Base-by-base conservation (phyloP, 768 basidiomycete species). In the Pisolithus albus region DNA sequence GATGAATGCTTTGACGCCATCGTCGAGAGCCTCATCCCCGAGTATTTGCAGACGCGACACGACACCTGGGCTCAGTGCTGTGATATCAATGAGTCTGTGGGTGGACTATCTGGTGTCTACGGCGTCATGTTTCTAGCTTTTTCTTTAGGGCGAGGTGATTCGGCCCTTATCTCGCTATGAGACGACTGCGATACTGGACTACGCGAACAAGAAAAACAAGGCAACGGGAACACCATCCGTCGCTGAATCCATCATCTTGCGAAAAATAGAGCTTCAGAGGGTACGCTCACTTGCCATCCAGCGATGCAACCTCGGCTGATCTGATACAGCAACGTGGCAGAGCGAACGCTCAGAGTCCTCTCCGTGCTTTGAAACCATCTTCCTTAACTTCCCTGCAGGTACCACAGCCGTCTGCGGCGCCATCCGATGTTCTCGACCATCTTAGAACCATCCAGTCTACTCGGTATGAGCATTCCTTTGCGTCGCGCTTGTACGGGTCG, bases 401-500 rank as follows among this genome's bases (percentile, higher is more conserved):
- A 9, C 60, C 64, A 2, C 54, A 57, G 1, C 58, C 59, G 7
- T 63, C 63, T 16, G 58, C 61, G 1, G 51, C 54, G 10, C 69
- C 70, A 30, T 59, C 60, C 0, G 63, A 61, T 16, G 70, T 75
- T 19, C 59, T 86, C 32, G 72, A 81, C 41, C 77, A 77, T 0
- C 72, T 91, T 9, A 69, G 77, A 36, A 59, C 60, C 23, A 82
- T 89, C 46, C 64, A 69, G 52, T 82, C 79, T 7, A 90, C 87
- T 8, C 81, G 76, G 3, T 88, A 81, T 63, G 73, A 75, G 51
- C 70, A 64, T 52, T 88, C 86, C 0, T 88, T 91, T 55, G 65
- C 82, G 34, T 80, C 83, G 45, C 81, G 88, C 13, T 61, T 88
- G 11, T 71, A 75, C 45, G 84, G 83, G 19, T 52, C 59, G 34